Percentiles rank a stretch among this genome's conserved stretches.
Conservation (phyloP, 2,329 filamentous ascomycete genomes). For the Verticillium tricorpus region DNA sequence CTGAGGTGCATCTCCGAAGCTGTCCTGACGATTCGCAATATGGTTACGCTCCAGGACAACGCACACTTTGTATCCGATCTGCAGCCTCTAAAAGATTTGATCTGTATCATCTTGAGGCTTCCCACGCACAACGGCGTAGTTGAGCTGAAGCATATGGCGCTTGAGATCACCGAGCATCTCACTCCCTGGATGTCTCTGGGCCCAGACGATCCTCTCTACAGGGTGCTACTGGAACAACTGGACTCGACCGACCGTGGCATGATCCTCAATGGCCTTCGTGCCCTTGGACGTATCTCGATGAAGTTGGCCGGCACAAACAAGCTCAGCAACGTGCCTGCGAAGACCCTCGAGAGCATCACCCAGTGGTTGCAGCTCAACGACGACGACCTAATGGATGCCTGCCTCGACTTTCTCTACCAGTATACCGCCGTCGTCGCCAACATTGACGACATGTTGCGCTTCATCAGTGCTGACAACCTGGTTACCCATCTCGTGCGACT, state of each 20-base stretch:
- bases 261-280: slow-evolving; percentile 74
- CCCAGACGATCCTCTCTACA: slow-evolving; percentile 73
- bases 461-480: slow-evolving; percentile 59
- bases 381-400: slow-evolving; percentile 82
- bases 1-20: slow-evolving; percentile 81
- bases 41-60: slow-evolving; percentile 91
- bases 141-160: slow-evolving; percentile 84
- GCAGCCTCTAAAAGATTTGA: slow-evolving; percentile 66
- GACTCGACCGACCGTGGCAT: slow-evolving; percentile 72
- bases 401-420: slow-evolving; percentile 91
- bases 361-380: slow-evolving; percentile 79
- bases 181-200: slow-evolving; percentile 75
- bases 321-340: slow-evolving; percentile 64
- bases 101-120: slow-evolving; percentile 77
- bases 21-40: slow-evolving; percentile 83
- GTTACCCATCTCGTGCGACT: slow-evolving; percentile 76
- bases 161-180: slow-evolving; percentile 88
- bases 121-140: slow-evolving; percentile 67
- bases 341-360: slow-evolving; percentile 62
- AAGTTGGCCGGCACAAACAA: slow-evolving; percentile 75
- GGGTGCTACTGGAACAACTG: slow-evolving; percentile 62
- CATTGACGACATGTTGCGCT: slow-evolving; percentile 65
- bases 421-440: slow-evolving; percentile 86
- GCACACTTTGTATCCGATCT: slow-evolving; percentile 53
- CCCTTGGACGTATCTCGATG: slow-evolving; percentile 84